phyloP scores from a whole-genome alignment of 2,329 filamentous ascomycete species.

The Fusarium palustre region DNA sequence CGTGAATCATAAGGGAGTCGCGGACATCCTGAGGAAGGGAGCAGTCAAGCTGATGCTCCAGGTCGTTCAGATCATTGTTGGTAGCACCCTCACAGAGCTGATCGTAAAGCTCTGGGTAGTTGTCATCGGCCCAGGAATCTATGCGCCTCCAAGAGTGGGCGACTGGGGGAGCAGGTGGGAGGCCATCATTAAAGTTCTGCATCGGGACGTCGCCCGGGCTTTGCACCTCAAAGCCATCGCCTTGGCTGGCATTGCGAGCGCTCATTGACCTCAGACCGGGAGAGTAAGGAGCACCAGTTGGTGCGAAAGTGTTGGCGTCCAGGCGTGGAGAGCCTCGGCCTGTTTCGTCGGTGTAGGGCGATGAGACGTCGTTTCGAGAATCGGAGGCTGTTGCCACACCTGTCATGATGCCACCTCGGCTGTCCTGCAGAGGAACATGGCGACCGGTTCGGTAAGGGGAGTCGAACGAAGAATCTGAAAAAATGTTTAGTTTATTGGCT shows the following conservation, averaged over 20 bases:
- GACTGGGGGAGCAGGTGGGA: slow-evolving; percentile 89
- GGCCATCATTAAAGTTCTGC: slow-evolving; percentile 93
- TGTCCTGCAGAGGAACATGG: slow-evolving; percentile 88
- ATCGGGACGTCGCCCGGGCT: slow-evolving; percentile 89
- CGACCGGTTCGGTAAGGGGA: slow-evolving; percentile 91
- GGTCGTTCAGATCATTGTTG: slow-evolving; percentile 93
- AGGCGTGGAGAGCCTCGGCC: slow-evolving; percentile 62
- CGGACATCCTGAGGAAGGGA: slow-evolving; percentile 92
- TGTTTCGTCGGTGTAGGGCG: slow-evolving; percentile 80
- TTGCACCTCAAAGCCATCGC: slow-evolving; percentile 76
- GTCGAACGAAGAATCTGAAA: slow-evolving; percentile 87
- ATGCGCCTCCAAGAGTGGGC: slow-evolving; percentile 94
- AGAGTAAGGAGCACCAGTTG: slow-evolving; percentile 82
- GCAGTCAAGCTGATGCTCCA: slow-evolving; percentile 96
- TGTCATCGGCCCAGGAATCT: slow-evolving; percentile 91
- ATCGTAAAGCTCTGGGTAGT: slow-evolving; percentile 94
- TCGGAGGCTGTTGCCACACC: slow-evolving; percentile 91
- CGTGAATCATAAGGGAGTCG: slow-evolving; percentile 89
- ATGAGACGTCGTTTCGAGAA: slow-evolving; percentile 85
- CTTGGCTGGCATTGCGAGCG: slow-evolving; percentile 72
- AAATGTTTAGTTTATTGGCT: slow-evolving; percentile 33
- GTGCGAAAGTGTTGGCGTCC: slow-evolving; percentile 53
- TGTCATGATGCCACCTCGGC: slow-evolving; percentile 83
- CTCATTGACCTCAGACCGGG: slow-evolving; percentile 87
- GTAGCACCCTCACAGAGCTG: slow-evolving; percentile 94